These are phyloP conservation scores for Antitrichia curtipendula DNA, from an alignment of 225 moss, liverwort and hornwort species.

Conservation along the genomic window DNA sequence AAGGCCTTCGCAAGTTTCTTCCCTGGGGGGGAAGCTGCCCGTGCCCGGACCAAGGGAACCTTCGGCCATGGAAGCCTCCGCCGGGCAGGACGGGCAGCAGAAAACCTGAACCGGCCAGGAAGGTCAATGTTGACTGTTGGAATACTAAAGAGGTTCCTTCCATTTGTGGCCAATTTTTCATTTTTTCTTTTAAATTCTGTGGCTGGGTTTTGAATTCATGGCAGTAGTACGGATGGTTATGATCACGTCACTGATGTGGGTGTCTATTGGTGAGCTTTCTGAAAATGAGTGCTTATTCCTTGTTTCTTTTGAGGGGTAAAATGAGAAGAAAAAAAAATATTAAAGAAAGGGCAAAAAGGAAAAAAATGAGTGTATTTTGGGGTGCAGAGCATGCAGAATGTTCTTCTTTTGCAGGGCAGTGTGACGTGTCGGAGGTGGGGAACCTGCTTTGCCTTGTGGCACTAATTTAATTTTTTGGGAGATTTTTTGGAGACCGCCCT, in stretches of 20 bases:
- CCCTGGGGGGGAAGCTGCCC: background rate
- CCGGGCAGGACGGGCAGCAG: background rate
- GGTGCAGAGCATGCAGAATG: background rate
- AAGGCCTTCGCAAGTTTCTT: background rate
- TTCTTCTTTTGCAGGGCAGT: slow-evolving; percentile 2
- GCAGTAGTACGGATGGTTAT: slow-evolving; percentile 2
- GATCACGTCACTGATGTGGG: background rate
- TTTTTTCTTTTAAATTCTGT: background rate
- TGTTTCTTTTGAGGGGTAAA: no score
- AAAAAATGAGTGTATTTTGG: background rate
- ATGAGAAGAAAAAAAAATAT: no score
- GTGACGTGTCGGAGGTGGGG: background rate
- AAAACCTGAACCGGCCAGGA: background rate
- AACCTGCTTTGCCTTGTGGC: background rate
- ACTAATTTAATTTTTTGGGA: background rate
- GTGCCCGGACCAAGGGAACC: background rate
- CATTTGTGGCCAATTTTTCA: background rate
- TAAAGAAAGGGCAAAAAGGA: background rate
- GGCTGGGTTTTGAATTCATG: background rate
- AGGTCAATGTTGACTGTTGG: slow-evolving; percentile 6
- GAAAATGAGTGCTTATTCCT: background rate
- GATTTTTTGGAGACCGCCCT: background rate
- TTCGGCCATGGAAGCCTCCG: background rate
- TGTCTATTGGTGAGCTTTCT: background rate
- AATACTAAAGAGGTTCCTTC: no score